phyloP scores from a whole-genome alignment of 2,329 filamentous ascomycete genomes.

The Tolypocladium inflatum region DNA sequence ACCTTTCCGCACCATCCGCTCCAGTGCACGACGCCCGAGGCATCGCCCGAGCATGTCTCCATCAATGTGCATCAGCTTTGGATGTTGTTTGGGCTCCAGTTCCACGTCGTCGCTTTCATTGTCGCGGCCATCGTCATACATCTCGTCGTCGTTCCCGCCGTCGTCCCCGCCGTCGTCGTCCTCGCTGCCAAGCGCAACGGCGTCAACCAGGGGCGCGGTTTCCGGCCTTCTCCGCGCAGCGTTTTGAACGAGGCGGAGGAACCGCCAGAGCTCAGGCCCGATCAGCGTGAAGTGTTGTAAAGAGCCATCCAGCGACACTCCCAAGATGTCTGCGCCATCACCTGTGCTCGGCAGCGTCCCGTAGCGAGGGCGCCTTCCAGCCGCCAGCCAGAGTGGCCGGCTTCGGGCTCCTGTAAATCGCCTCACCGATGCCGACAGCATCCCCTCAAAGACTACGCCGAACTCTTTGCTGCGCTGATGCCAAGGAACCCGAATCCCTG shows the following conservation, averaged over 20 bases:
- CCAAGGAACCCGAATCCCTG: conserved; percentile 42
- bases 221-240: conserved; percentile 41
- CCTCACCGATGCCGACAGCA: conserved; percentile 46
- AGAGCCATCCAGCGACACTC: conserved; percentile 59
- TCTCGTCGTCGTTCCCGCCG: conserved; percentile 9
- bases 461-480: conserved; percentile 29
- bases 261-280: conserved; percentile 48
- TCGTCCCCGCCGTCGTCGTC: neutral
- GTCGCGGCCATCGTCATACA: conserved; percentile 6
- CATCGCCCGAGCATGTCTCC: conserved; percentile 55
- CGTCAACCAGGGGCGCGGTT: conserved; percentile 30
- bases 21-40: conserved; percentile 34
- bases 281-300: conserved; percentile 63
- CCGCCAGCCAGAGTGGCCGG: conserved; percentile 40
- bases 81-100: conserved; percentile 28
- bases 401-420: conserved; percentile 44
- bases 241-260: conserved; percentile 67
- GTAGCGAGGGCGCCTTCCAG: conserved; percentile 23
- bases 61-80: conserved; percentile 52
- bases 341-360: conserved; percentile 31
- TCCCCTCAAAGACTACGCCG: conserved; percentile 43
- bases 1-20: conserved; percentile 26
- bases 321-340: conserved; percentile 47
- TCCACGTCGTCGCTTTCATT: conserved; percentile 6
- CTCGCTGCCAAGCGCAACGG: neutral